Evolutionary conservation across 352 stramenopile species (phyloP).

Genomic region (Phytophthora litchii): DNA sequence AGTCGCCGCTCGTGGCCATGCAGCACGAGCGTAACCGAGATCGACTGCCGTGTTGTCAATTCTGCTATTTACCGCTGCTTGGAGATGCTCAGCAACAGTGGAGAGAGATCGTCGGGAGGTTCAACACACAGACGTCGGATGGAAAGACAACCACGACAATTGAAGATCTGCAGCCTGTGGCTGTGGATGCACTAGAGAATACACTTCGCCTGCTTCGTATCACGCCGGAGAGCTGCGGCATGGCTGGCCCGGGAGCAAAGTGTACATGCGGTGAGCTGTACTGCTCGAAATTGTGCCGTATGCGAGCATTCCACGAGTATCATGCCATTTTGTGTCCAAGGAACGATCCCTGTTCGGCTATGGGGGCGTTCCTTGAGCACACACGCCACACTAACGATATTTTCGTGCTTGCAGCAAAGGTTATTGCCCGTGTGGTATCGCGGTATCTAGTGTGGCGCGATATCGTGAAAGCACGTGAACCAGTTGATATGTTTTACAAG

Average conservation of each 20-base stretch:
- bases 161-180: slow-evolving; percentile 1
- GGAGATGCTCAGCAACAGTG: slow-evolving; percentile 55
- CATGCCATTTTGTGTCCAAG: slow-evolving; percentile 83
- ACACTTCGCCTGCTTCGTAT: slow-evolving; percentile 50
- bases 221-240: slow-evolving; percentile 53
- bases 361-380: slow-evolving; percentile 71
- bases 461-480: slow-evolving; percentile 60
- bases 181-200: slow-evolving; percentile 47
- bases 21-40: slow-evolving; percentile 62
- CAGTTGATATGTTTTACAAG: slow-evolving; percentile 92
- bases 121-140: slow-evolving; percentile 17
- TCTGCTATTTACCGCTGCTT: slow-evolving; percentile 75
- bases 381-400: slow-evolving; percentile 92
- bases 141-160: slow-evolving; percentile 11
- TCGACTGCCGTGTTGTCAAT: slow-evolving; percentile 60
- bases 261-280: slow-evolving; percentile 84
- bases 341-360: slow-evolving; percentile 59
- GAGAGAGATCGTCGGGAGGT: slow-evolving; percentile 46
- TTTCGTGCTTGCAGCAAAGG: slow-evolving; percentile 88
- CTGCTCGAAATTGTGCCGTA: slow-evolving; percentile 82
- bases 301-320: slow-evolving; percentile 69
- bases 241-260: slow-evolving; percentile 36
- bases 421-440: slow-evolving; percentile 76
- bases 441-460: slow-evolving; percentile 61
- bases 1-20: slow-evolving; percentile 75